Base-by-base conservation (phyloP, 306 rosid genomes). In the Nissolia schottii region DNA sequence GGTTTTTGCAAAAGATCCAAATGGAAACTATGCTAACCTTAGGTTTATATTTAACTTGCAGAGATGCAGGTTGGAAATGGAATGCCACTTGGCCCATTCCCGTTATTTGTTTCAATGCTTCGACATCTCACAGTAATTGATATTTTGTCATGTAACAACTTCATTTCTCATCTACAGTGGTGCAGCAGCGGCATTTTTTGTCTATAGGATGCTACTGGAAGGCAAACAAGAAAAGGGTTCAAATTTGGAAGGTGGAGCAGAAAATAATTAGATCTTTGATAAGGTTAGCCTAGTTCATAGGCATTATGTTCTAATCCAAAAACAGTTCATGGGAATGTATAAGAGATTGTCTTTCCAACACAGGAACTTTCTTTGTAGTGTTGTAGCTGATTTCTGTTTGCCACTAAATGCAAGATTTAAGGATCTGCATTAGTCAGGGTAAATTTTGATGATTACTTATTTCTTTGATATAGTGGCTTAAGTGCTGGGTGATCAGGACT, bases 141-240 rank as follows among this genome's bases (percentile, higher is more conserved):
- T 59, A 53, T 20, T 70, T 55, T 24, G 79, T 25, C 49, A 45
- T 18, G 64, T 81, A 50, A 79, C 48, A 18, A 23, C 24, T 34
- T 56, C 67, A 23, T 61, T 82, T 73, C 41, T 32, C 50, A 11
- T 67, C 27, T 86, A 89, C 90, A 95, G 99, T 68, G 97, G 89
- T 38, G 90, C 85, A 0, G 88, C 82, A 29, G 89, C 59, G 71
- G 86, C 89, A 40, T 85, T 95, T 75, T 95, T 84, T 58, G 49
- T 92, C 80, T 87, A 85, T 20, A 92, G 82, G 80, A 79, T 89
- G 41, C 31, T 68, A 24, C 83, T 77, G 83, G 78, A 84, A 12
- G 62, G 82, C 45, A 85, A 84, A 29, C 77, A 43, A 15, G 80
- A 77, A 7, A 77, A 76, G 29, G 87, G 80, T 43, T 46, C 88